phyloP scores from a whole-genome alignment of 768 basidiomycete genomes.

The Boletus insuetus region DNA sequence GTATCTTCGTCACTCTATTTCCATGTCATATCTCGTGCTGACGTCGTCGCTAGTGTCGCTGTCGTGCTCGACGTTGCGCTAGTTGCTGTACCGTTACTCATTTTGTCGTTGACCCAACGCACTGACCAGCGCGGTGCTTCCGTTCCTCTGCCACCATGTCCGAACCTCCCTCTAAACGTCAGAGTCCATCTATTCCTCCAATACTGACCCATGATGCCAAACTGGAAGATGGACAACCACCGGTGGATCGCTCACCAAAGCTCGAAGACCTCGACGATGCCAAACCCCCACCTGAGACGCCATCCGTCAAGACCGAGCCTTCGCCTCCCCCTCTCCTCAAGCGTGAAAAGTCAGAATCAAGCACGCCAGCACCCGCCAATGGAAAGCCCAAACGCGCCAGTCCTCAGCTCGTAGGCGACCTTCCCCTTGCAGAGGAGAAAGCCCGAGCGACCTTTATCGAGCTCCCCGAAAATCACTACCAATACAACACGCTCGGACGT shows the following conservation, averaged over 20 bases:
- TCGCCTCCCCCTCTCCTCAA: constrained; percentile 32
- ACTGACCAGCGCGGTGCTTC: constrained; percentile 16
- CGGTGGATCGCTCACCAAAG: constrained; percentile 7
- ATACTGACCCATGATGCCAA: constrained; percentile 12
- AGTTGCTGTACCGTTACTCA: constrained; percentile 19
- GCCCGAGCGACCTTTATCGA: constrained; percentile 73
- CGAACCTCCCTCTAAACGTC: constrained; percentile 26
- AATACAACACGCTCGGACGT: constrained; percentile 82
- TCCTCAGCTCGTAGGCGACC: constrained; percentile 75
- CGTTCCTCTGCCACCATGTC: constrained; percentile 28
- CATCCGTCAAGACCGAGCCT: constrained; percentile 28
- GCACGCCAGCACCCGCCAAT: constrained; percentile 35
- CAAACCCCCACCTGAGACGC: constrained; percentile 27
- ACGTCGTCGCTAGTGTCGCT: constrained; percentile 9
- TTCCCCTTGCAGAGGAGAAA: constrained; percentile 71
- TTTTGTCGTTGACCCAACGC: constrained; percentile 21
- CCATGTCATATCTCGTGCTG: constrained; percentile 9
- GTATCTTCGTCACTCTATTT: constrained; percentile 11
- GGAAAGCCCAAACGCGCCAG: constrained; percentile 36
- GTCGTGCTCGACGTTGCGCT: constrained; percentile 21
- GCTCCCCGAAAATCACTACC: constrained; percentile 79
- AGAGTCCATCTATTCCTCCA: constrained; percentile 24
- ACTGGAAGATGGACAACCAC: constrained; percentile 7
- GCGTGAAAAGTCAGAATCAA: constrained; percentile 34
- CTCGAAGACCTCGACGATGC: constrained; percentile 24